Evolutionary conservation across 768 basidiomycete genomes (phyloP), one percentile per base, ranked within the genome.

Genomic region (Xerocomus spinulosus): DNA sequence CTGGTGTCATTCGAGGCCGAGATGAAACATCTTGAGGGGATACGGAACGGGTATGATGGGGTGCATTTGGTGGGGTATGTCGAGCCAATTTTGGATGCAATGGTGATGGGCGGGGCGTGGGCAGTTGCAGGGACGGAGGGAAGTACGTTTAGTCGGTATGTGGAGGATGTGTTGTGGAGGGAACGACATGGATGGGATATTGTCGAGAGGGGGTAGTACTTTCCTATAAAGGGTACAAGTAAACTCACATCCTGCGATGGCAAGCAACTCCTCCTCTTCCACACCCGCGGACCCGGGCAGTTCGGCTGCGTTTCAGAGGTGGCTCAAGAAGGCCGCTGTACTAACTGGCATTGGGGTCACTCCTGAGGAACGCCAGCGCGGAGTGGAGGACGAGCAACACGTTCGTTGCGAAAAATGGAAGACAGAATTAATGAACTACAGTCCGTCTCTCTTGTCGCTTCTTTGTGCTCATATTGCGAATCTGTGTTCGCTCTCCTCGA

Each of bases 81-180:
- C 10, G 56, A 77, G 18, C 84, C 87, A 2, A 77, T 88, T 48
- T 55, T 91, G 26, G 87, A 90, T 59, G 85, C 82, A 6, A 71
- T 87, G 68, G 76, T 92, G 25, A 77, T 80, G 14, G 78, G 78
- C 3, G 73, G 73, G 44, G 83, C 81, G 0, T 66, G 72, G 61
- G 68, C 58, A 14, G 75, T 87, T 25, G 77, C 83, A 0, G 86
- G 85, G 2, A 92, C 87, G 12, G 76, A 80, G 45, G 76, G 78
- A 46, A 89, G 86, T 57, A 90, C 89, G 25, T 91, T 88, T 55
- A 85, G 84, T 61, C 67, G 71, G 44, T 92, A 82, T 53, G 76
- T 86, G 17, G 68, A 72, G 48, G 82, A 87, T 49, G 78, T 87
- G 21, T 58, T 90, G 52, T 86, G 85, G 83, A 70, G 76, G 58